Base-by-base conservation (phyloP, 1,284 basidiomycete genomes). In the Apiotrichum mycotoxinovorans region DNA sequence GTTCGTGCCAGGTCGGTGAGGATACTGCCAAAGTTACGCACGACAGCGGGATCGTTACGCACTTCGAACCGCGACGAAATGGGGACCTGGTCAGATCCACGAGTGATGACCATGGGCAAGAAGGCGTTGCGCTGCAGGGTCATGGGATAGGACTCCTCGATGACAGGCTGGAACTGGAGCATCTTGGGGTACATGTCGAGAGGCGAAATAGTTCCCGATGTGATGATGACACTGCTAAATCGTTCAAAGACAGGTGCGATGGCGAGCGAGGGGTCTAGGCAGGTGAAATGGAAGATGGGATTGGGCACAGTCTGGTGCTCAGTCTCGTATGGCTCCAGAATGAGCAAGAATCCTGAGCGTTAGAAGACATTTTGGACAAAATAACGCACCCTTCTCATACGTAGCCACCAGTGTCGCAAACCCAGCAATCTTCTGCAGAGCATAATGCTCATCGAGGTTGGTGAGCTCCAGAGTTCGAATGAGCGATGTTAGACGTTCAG, bases 171-270 rank as follows among this genome's bases (percentile, higher is more conserved):
- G 74, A 99, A 99, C 68, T 95, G 91, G 43, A 99, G 83, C 89
- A 99, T 99, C 79, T 98, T 99, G 23, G 96, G 96, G 76, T 99
- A 79, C 96, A 99, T 99, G 79, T 99, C 96, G 56, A 98, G 79
- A 7, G 96, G 96, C 9, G 93, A 97, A 67, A 99, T 94, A 33
- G 96, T 98, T 67, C 96, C 96, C 15, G 92, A 97, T 0, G 96
- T 98, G 76, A 99, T 98, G 67, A 98, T 92, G 44, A 99, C 96
- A 63, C 89, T 94, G 74, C 91, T 94, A 76, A 98, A 99, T 44
- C 94, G 87, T 72, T 99, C 96, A 74, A 99, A 98, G 25, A 99
- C 90, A 0, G 96, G 96, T 65, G 92, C 91, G 68, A 98, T 99
- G 12, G 96, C 96, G 27, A 99, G 84, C 1, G 94, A 93, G 0